Conservation (phyloP, 179 eudicot species). For the Spergularia azorica region DNA sequence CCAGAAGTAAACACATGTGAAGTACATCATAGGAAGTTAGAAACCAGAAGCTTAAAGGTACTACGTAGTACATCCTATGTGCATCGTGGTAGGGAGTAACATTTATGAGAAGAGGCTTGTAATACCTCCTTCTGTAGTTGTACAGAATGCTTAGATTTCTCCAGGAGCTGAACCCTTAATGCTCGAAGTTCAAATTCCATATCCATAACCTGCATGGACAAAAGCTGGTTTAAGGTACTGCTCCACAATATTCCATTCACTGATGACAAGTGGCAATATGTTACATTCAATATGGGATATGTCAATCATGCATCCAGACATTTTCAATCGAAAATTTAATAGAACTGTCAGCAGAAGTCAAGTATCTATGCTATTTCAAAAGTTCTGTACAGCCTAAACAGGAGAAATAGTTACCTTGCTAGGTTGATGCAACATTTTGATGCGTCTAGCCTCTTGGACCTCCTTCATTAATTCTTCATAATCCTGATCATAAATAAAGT, state of each 20-base stretch:
- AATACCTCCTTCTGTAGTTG: constrained; percentile 91
- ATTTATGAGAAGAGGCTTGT: background rate
- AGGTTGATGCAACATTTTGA: constrained; percentile 96
- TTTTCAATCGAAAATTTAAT: background rate
- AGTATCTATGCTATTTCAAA: background rate
- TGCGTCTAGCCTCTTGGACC: constrained; percentile 97
- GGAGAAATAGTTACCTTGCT: constrained; percentile 64
- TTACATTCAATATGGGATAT: background rate
- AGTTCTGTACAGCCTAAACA: background rate
- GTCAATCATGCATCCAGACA: background rate
- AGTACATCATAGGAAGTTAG: background rate
- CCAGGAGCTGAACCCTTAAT: constrained; percentile 79
- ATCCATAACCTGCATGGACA: constrained; percentile 76
- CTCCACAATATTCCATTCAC: background rate
- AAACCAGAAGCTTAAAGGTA: background rate
- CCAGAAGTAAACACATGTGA: background rate
- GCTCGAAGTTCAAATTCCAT: constrained; percentile 99
- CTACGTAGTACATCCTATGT: background rate
- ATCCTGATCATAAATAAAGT: constrained; percentile 49
- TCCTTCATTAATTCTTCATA: constrained; percentile 85
- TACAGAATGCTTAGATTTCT: constrained; percentile 81
- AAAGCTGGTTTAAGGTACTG: constrained; percentile 1
- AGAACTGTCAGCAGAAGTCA: background rate
- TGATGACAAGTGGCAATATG: background rate
- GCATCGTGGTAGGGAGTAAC: background rate